These are phyloP conservation scores for Fusarium sp. DNA, from an alignment of 2,329 filamentous ascomycete genomes.

Conservation along the genomic window DNA sequence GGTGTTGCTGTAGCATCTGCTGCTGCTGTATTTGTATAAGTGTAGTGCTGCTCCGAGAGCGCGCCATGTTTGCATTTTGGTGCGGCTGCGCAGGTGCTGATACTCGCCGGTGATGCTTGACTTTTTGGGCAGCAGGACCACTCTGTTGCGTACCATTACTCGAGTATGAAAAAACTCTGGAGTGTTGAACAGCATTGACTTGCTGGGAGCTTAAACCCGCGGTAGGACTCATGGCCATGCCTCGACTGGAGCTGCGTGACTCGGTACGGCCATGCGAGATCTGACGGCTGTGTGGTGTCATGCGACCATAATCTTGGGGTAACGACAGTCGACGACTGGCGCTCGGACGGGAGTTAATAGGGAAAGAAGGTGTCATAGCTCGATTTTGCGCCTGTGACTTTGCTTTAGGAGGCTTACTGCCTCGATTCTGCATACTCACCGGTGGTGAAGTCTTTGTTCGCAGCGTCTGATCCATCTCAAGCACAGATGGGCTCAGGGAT, in stretches of 20 bases:
- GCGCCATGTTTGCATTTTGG: slow-evolving; percentile 6
- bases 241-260: slow-evolving; percentile 20
- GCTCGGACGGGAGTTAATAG: slow-evolving; percentile 3
- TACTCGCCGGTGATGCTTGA: slow-evolving; percentile 28
- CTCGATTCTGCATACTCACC: slow-evolving; percentile 55
- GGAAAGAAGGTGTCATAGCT: slow-evolving; percentile 26
- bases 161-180: slow-evolving; percentile 25
- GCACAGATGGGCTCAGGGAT: slow-evolving; percentile 6
- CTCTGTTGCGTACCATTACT: slow-evolving; percentile 27
- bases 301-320: slow-evolving; percentile 29
- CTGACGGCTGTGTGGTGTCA: slow-evolving; percentile 28
- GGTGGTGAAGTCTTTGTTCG: slow-evolving; percentile 51
- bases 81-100: slow-evolving; percentile 31
- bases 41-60: slow-evolving; percentile 24
- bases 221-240: slow-evolving; percentile 4
- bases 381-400: slow-evolving; percentile 20
- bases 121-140: slow-evolving; percentile 1
- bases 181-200: slow-evolving; percentile 7
- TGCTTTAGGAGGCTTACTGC: slow-evolving; percentile 38
- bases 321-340: slow-evolving; percentile 28
- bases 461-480: slow-evolving; percentile 30
- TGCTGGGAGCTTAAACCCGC: slow-evolving; percentile 13
- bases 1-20: slow-evolving; percentile 21
- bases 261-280: slow-evolving; percentile 14
- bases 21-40: slow-evolving; percentile 27